Percentiles rank a stretch among this genome's conserved stretches.
Conservation (phyloP, 1,284 basidiomycete genomes). For the Stygiomarasmius scandens region DNA sequence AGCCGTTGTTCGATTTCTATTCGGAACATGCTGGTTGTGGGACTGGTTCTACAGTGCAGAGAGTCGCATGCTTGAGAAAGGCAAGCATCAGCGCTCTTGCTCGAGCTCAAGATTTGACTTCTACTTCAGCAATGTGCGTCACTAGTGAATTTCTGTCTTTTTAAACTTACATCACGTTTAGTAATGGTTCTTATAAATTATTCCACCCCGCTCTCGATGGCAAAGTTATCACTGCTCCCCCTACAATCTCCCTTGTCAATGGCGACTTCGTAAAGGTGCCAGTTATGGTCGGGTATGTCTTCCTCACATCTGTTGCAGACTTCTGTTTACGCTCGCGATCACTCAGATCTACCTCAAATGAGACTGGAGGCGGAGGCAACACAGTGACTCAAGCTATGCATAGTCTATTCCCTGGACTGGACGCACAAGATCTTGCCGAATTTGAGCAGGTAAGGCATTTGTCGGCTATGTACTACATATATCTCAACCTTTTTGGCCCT, state of each 20-base stretch:
- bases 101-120: conserved; percentile 54
- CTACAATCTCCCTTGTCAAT: conserved; percentile 44
- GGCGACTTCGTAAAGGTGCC: conserved; percentile 52
- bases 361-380: conserved; percentile 11
- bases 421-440: conserved; percentile 5
- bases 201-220: conserved; percentile 53
- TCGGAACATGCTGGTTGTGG: conserved; percentile 51
- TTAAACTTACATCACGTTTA: conserved; percentile 9
- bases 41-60: conserved; percentile 32
- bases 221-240: conserved; percentile 47
- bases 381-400: conserved; percentile 4
- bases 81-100: conserved; percentile 53
- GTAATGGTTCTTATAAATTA: conserved; percentile 39
- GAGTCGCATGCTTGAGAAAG: conserved; percentile 50
- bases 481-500: not conserved
- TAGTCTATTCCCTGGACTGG: conserved; percentile 5
- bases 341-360: conserved; percentile 14
- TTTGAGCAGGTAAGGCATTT: conserved; percentile 3
- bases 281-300: conserved; percentile 58
- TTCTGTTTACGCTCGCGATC: not conserved
- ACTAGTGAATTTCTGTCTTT: not conserved
- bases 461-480: not conserved
- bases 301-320: not conserved
- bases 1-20: conserved; percentile 57
- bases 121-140: conserved; percentile 7